Base-by-base conservation (phyloP, 345 rosid genomes). In the Melaleuca alternifolia region DNA sequence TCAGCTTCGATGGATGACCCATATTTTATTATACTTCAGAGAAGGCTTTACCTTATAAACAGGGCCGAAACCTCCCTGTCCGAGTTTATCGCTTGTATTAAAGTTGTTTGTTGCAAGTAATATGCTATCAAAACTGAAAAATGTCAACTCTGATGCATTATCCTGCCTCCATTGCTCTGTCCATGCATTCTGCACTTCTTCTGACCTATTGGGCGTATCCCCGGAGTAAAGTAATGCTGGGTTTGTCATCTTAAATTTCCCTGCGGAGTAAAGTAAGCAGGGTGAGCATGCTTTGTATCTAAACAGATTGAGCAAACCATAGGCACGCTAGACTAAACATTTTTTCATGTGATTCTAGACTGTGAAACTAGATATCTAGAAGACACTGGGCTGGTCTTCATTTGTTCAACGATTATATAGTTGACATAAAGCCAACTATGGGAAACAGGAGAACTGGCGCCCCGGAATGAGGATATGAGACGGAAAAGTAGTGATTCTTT, bases 31-130 rank as follows among this genome's bases (percentile, higher is more conserved):
- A 16, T 44, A n/a, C 18, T 20, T 24, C 41, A 28, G 6, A 48
- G 51, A 61, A 57, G 20, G 7, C 21, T 4, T 82, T 7, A 82
- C 87, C 88, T 83, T 86, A 30, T 86, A 86, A 30, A 86, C 88
- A 1, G 88, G 82, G 44, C 84, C 87, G 10, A 77, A 86, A 24
- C 84, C 87, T 77, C 87, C 87, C 79, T 86, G 87, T 5, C 87
- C 87, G 44, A 86, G 87, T 50, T 77, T 86, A 48, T 86, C 54
- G 24, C 18, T 54, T 11, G 46, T 48, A 54, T 53, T 44, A 16
- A 86, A 86, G 59, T 52, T 86, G 26, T 53, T 77, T 41, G 87
- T 77, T 7, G 87, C 87, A 21, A 33, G 54, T 14, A 86, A 12
- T 50, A 86, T 50, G 51, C 50, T 86, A 12, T 33, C 28, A 11